phyloP scores from a whole-genome alignment of 1,284 basidiomycete species.

The Leccinum brunneo-olivaceum region DNA sequence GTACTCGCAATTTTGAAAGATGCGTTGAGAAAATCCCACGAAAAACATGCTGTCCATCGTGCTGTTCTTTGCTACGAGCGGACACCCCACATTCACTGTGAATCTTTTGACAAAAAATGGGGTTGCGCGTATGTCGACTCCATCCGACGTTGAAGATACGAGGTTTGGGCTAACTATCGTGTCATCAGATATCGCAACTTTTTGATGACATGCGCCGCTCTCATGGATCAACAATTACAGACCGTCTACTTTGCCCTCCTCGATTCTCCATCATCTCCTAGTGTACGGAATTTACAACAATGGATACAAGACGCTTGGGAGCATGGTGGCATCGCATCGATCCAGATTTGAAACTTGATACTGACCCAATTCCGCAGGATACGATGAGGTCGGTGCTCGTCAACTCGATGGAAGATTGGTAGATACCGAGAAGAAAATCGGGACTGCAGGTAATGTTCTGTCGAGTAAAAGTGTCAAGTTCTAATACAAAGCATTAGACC shows the following conservation, averaged over 20 bases:
- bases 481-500: conserved; percentile 7
- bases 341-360: background rate
- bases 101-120: conserved; percentile 58
- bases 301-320: conserved; percentile 81
- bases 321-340: conserved; percentile 36
- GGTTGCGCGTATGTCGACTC: conserved; percentile 60
- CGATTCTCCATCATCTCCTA: conserved; percentile 49
- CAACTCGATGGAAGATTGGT: conserved; percentile 55
- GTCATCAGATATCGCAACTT: conserved; percentile 78
- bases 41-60: conserved; percentile 44
- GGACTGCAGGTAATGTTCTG: conserved; percentile 54
- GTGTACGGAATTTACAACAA: conserved; percentile 65
- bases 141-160: background rate
- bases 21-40: conserved; percentile 47
- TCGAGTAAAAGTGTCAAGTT: background rate
- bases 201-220: conserved; percentile 70
- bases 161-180: conserved; percentile 1
- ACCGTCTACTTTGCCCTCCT: conserved; percentile 57
- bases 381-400: conserved; percentile 60
- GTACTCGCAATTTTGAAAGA: conserved; percentile 60
- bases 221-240: conserved; percentile 60
- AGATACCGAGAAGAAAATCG: conserved; percentile 71
- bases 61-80: conserved; percentile 63
- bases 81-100: conserved; percentile 54
- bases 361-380: conserved; percentile 43